These are phyloP conservation scores for Phytophthora agathidicida DNA, from an alignment of 352 stramenopile genomes.

Conservation along the genomic window DNA sequence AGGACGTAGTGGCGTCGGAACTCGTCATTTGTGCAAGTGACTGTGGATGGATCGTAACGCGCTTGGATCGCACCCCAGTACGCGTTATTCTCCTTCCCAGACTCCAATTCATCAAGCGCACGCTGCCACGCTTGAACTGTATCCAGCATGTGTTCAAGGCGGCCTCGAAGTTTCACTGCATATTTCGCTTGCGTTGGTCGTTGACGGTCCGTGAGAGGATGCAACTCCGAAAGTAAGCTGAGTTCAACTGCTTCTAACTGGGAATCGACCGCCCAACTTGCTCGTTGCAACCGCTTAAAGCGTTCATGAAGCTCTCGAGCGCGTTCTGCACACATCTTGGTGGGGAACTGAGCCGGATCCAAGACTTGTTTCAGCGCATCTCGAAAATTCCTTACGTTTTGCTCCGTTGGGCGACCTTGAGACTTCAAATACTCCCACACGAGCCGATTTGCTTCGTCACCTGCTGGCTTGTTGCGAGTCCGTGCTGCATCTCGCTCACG, in stretches of 20 bases:
- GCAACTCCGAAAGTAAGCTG: conserved; percentile 35
- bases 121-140: conserved; percentile 34
- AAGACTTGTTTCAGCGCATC: conserved; percentile 18
- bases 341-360: conserved; percentile 11
- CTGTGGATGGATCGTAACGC: conserved; percentile 10
- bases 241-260: conserved; percentile 47
- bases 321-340: conserved; percentile 29
- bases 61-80: conserved; percentile 34
- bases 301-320: conserved; percentile 34
- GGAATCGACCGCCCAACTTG: conserved; percentile 24
- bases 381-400: conserved; percentile 15
- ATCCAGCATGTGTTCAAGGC: conserved; percentile 25
- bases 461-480: background rate
- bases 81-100: background rate
- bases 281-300: conserved; percentile 19
- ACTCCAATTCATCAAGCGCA: conserved; percentile 27
- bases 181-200: conserved; percentile 46
- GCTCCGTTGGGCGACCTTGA: conserved; percentile 10
- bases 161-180: conserved; percentile 37
- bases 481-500: conserved; percentile 19
- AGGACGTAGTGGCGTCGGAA: conserved; percentile 24
- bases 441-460: conserved; percentile 1
- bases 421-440: conserved; percentile 33
- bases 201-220: conserved; percentile 10
- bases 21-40: conserved; percentile 5